Conservation (phyloP, 352 stramenopile species). For the Phytophthora hibernalis region DNA sequence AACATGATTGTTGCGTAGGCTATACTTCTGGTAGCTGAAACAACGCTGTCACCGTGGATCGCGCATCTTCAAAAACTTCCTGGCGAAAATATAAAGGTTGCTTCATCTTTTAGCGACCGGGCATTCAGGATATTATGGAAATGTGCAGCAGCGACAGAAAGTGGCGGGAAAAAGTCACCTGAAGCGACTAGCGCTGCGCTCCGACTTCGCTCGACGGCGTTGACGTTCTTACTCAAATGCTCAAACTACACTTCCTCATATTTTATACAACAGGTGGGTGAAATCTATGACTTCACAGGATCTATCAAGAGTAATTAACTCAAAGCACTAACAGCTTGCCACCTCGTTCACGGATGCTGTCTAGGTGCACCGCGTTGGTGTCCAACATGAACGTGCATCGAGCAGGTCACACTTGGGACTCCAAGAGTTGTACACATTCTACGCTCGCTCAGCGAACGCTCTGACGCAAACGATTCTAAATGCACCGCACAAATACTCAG, state of each 20-base stretch:
- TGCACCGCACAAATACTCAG: constrained; percentile 32
- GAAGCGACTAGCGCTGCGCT: constrained; percentile 36
- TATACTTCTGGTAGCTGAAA: constrained; percentile 32
- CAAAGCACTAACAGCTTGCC: not conserved
- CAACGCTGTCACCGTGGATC: constrained; percentile 57
- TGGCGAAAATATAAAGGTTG: constrained; percentile 58
- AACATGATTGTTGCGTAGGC: constrained; percentile 22
- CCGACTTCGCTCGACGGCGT: constrained; percentile 49
- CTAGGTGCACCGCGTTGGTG: constrained; percentile 67
- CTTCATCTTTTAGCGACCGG: constrained; percentile 67
- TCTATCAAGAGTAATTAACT: not conserved
- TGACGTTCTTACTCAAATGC: constrained; percentile 75
- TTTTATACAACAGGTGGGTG: constrained; percentile 63
- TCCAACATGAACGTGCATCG: constrained; percentile 62
- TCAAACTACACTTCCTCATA: constrained; percentile 67
- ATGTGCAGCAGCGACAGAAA: constrained; percentile 48
- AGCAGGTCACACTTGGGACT: constrained; percentile 40
- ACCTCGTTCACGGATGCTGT: not conserved
- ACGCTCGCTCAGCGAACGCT: constrained; percentile 38
- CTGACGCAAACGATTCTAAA: constrained; percentile 23
- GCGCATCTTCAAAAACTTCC: constrained; percentile 48
- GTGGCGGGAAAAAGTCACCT: constrained; percentile 16
- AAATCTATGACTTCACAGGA: not conserved
- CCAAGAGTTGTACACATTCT: constrained; percentile 48
- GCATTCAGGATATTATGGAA: constrained; percentile 81